A percentile compares a stretch with the other conserved stretches of the same genome.
Conservation (phyloP, 1,284 basidiomycete species). For the Meira nashicola region DNA sequence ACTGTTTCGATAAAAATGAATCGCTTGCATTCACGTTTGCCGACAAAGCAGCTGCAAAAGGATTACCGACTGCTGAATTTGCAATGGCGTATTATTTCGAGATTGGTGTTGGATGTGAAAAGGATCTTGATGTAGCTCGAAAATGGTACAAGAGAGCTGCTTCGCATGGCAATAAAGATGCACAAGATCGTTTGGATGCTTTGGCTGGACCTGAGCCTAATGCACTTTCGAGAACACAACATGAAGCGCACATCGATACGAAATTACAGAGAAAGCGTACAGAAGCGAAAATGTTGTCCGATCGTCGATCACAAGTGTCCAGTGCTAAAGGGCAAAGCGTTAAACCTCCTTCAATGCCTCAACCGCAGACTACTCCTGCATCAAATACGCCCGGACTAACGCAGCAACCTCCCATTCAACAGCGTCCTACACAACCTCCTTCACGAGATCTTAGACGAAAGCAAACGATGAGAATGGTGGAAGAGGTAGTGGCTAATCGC, state of each 20-base stretch:
- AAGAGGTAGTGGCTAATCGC: conserved; percentile 21
- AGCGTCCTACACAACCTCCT: not conserved
- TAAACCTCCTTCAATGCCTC: not conserved
- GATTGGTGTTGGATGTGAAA: conserved; percentile 56
- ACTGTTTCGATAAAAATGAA: conserved; percentile 82
- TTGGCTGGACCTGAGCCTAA: conserved; percentile 62
- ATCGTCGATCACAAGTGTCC: conserved; percentile 14
- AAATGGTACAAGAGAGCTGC: conserved; percentile 69
- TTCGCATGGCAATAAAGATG: conserved; percentile 76
- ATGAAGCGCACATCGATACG: conserved; percentile 70
- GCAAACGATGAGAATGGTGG: conserved; percentile 41
- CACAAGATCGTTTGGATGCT: conserved; percentile 67
- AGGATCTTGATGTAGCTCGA: conserved; percentile 64
- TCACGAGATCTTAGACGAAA: conserved; percentile 25
- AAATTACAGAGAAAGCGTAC: conserved; percentile 79
- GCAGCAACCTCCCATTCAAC: not conserved
- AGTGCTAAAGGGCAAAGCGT: not conserved
- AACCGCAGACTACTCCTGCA: not conserved
- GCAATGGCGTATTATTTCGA: conserved; percentile 90
- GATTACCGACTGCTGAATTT: conserved; percentile 78
- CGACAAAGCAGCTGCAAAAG: conserved; percentile 77
- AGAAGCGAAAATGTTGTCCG: conserved; percentile 58
- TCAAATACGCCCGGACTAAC: conserved; percentile 14
- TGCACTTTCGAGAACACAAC: conserved; percentile 69
- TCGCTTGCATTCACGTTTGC: conserved; percentile 80